Evolutionary conservation across 1,284 basidiomycete species (phyloP).

Genomic region (Cutaneotrichosporon sp.): DNA sequence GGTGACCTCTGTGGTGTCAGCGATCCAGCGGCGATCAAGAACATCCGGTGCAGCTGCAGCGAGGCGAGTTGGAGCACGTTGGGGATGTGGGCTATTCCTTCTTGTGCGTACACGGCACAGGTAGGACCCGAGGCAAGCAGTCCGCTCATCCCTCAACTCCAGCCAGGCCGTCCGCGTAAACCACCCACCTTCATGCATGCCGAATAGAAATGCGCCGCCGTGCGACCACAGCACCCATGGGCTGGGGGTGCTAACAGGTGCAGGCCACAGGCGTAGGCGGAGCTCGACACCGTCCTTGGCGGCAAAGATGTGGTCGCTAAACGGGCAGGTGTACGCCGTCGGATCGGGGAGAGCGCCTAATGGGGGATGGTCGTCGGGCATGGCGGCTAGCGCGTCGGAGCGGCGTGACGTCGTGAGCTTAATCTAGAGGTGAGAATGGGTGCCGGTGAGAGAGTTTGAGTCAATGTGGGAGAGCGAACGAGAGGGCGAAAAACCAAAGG

Average conservation of each 20-base stretch:
- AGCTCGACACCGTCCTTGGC: constrained; percentile 25
- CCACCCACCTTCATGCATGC: neutral
- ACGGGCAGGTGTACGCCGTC: constrained; percentile 7
- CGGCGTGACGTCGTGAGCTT: no score
- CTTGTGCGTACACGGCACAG: neutral
- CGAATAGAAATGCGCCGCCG: constrained; percentile 25
- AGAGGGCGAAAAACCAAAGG: no score
- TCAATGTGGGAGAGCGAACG: no score
- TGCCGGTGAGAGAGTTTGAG: no score
- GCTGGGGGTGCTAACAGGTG: neutral
- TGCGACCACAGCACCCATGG: constrained; percentile 29
- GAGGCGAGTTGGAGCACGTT: neutral
- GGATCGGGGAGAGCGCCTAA: neutral
- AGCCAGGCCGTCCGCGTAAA: neutral
- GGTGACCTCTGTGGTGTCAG: constrained; percentile 1
- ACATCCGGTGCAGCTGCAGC: no score
- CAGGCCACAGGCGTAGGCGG: constrained; percentile 25
- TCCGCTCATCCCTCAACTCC: neutral
- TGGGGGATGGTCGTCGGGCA: neutral
- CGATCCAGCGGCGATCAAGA: neutral
- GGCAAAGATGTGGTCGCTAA: constrained; percentile 28
- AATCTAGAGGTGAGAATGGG: no score
- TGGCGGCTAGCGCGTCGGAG: no score
- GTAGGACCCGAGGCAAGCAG: neutral
- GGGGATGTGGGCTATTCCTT: neutral